phyloP scores from a whole-genome alignment of 1,284 basidiomycete genomes.

The Naganishia albida region DNA sequence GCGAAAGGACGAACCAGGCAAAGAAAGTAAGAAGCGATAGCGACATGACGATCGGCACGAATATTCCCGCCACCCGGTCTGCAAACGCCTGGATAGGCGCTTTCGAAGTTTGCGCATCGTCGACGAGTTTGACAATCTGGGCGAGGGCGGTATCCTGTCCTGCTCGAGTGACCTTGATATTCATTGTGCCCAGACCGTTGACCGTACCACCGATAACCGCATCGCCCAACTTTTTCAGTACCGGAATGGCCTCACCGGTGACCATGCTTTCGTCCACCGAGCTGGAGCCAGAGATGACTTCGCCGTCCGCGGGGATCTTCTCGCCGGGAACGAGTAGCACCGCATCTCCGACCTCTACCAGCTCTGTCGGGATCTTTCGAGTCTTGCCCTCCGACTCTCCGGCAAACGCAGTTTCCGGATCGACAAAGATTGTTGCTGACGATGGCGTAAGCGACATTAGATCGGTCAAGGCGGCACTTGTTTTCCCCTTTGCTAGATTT shows the following conservation, averaged over 20 bases:
- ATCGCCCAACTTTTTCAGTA: conserved; percentile 79
- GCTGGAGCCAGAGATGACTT: conserved; percentile 79
- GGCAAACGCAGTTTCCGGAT: conserved; percentile 39
- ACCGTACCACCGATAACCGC: conserved; percentile 93
- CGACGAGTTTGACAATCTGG: conserved; percentile 95
- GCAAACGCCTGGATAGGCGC: conserved; percentile 98
- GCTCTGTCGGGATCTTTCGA: conserved; percentile 87
- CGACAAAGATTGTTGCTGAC: conserved; percentile 90
- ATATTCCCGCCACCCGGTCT: conserved; percentile 89
- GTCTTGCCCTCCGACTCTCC: conserved; percentile 62
- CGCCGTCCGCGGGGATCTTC: conserved; percentile 93
- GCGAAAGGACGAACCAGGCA: conserved; percentile 78
- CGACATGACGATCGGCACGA: conserved; percentile 87
- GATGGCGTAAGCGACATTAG: conserved; percentile 92
- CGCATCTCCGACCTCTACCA: conserved; percentile 89
- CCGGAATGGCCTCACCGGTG: conserved; percentile 92
- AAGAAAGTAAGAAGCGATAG: conserved; percentile 81
- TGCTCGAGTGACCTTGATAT: conserved; percentile 91
- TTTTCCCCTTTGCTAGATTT: conserved; percentile 95
- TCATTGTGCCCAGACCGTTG: conserved; percentile 92
- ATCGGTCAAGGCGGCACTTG: conserved; percentile 92
- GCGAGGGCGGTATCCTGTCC: conserved; percentile 94
- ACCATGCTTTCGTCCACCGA: conserved; percentile 95
- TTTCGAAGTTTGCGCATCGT: conserved; percentile 96
- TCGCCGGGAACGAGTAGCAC: conserved; percentile 96